phyloP scores from a whole-genome alignment of 352 stramenopile genomes.

The Thraustochytrium sp. region DNA sequence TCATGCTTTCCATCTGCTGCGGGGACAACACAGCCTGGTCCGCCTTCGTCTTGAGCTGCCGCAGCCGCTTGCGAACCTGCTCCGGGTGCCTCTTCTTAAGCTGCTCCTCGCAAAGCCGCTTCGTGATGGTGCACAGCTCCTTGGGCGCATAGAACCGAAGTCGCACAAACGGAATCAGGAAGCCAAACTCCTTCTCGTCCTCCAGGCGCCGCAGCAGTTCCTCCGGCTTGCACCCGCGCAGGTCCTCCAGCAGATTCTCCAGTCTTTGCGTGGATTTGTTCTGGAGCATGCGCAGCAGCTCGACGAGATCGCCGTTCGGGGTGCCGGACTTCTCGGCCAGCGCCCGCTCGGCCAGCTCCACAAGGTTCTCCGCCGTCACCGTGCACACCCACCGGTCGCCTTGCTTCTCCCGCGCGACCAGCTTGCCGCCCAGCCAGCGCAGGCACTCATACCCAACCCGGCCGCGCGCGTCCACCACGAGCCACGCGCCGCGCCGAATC shows the following conservation, averaged over 20 bases:
- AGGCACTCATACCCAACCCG: slow-evolving; percentile 30
- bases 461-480: background rate
- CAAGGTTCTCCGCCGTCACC: background rate
- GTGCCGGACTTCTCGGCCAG: background rate
- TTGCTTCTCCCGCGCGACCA: background rate
- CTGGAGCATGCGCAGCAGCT: background rate
- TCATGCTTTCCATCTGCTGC: background rate
- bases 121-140: background rate
- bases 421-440: slow-evolving; percentile 12
- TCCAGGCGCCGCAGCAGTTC: slow-evolving; percentile 11
- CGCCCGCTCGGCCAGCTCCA: background rate
- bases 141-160: background rate
- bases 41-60: background rate
- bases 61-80: background rate
- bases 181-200: slow-evolving; percentile 28
- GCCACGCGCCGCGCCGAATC: slow-evolving; percentile 24
- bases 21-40: background rate
- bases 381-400: slow-evolving; percentile 4
- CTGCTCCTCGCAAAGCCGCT: background rate
- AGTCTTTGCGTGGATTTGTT: background rate
- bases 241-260: background rate
- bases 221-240: slow-evolving; percentile 25
- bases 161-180: slow-evolving; percentile 21
- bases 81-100: background rate
- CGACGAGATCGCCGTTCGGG: background rate